Base-by-base conservation (phyloP, 257 asterid genomes). In the Solanum chaucha region DNA sequence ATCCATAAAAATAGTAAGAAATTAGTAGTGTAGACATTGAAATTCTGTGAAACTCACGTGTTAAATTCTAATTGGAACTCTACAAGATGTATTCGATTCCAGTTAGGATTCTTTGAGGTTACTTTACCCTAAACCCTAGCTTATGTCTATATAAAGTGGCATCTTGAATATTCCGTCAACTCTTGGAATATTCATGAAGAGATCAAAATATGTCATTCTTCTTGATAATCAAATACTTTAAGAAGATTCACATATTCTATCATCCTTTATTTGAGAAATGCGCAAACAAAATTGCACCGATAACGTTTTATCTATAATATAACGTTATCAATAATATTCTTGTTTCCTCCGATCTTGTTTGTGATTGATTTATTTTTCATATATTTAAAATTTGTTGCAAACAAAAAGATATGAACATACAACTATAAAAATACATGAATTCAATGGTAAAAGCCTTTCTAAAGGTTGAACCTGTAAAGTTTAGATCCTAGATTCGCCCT, bases 21-120 rank as follows among this genome's bases (percentile, higher is more conserved):
- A 4, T 10, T 10, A 20, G 19, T 20, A 17, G 0, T 0, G 4
- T 0, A 51, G n/a, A 51, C 61, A 2, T 17, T 51, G 4, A 17
- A 17, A 51, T 51, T 51, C 0, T 51, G 22, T 51, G 10, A 17
- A 51, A 17, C 9, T 51, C 61, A 15, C 9, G 0, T 5, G 61
- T 51, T 51, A 0, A 51, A 51, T 51, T 0, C 1, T 17, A 17
- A 51, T 0, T 15, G n/a, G 9, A 0, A 17, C 9, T 19, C 24
- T 55, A 55, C 64, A 55, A 55, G 10, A 55, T 17, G 10, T 55
- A 17, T 6, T 17, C 0, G n/a, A 55, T 55, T 55, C 8, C 1
- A 55, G 0, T 6, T 55, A 6, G n/a, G n/a, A 55, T 6, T 55
- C 10, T 17, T 55, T 17, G 64, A 55, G 0, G 4, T 4, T 55